Percentiles rank a stretch among this genome's conserved stretches.
These are phyloP conservation scores for Botrytis squamosa DNA, from an alignment of 2,329 filamentous ascomycete species.

Conservation along the genomic window DNA sequence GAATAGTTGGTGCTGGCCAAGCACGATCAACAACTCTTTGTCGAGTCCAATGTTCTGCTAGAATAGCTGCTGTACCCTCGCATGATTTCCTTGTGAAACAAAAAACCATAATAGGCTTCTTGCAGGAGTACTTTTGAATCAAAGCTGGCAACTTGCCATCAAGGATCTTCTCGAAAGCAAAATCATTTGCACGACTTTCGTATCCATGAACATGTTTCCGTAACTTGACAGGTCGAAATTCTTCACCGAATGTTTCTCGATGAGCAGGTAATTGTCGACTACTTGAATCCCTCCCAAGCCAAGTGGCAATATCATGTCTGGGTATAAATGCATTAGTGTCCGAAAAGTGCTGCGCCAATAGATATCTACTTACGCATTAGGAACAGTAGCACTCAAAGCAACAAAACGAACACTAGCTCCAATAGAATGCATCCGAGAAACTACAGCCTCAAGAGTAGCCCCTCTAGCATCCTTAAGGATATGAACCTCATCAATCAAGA, in stretches of 20 bases:
- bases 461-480: constrained; percentile 78
- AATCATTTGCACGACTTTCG: constrained; percentile 63
- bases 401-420: constrained; percentile 74
- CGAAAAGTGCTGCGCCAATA: no score
- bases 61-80: constrained; percentile 62
- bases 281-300: constrained; percentile 67
- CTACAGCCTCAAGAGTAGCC: constrained; percentile 77
- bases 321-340: background rate
- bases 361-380: constrained; percentile 55
- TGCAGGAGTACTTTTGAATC: constrained; percentile 63
- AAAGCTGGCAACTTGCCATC: constrained; percentile 64
- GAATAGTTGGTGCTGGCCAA: constrained; percentile 60
- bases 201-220: constrained; percentile 77
- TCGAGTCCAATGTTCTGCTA: constrained; percentile 64
- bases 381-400: constrained; percentile 79
- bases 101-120: constrained; percentile 80
- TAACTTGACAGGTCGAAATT: constrained; percentile 75
- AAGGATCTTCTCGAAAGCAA: constrained; percentile 70
- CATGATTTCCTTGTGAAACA: constrained; percentile 75
- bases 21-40: constrained; percentile 51
- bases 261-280: constrained; percentile 62
- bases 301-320: constrained; percentile 68
- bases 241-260: constrained; percentile 71
- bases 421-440: constrained; percentile 83
- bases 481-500: constrained; percentile 85